phyloP scores from a whole-genome alignment of 2,329 filamentous ascomycete species.

The Chaetomium strumarium region DNA sequence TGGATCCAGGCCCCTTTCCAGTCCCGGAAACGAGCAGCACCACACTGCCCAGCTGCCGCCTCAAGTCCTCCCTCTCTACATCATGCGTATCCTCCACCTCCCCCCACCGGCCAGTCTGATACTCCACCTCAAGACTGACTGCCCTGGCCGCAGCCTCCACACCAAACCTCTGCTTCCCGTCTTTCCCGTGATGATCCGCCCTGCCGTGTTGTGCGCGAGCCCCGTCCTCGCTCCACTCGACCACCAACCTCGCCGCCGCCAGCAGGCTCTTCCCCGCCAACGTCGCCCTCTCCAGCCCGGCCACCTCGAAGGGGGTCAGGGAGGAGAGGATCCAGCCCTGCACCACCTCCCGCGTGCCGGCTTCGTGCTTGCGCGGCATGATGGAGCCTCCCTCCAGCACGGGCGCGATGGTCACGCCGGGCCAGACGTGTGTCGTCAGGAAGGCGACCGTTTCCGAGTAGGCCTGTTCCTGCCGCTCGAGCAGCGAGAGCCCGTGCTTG shows the following conservation, averaged over 20 bases:
- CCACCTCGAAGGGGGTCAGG: constrained; percentile 73
- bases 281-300: constrained; percentile 76
- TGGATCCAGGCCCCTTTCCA: constrained; percentile 19
- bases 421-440: constrained; percentile 71
- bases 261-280: constrained; percentile 84
- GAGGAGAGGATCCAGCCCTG: constrained; percentile 67
- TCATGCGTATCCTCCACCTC: constrained; percentile 98
- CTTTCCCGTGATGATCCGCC: constrained; percentile 9
- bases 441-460: constrained; percentile 67
- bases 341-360: constrained; percentile 70
- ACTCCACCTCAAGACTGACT: constrained; percentile 77
- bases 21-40: constrained; percentile 70
- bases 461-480: constrained; percentile 64
- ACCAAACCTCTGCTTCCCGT: constrained; percentile 50
- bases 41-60: constrained; percentile 81
- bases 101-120: constrained; percentile 88
- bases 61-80: constrained; percentile 85
- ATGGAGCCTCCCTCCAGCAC: constrained; percentile 77
- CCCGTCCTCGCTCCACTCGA: constrained; percentile 76
- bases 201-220: constrained; percentile 13
- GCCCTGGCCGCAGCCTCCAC: constrained; percentile 68
- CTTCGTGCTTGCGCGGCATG: constrained; percentile 65
- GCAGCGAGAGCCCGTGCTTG: constrained; percentile 42
- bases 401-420: constrained; percentile 69
- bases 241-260: constrained; percentile 67